Conservation (phyloP, 306 rosid species). For the Inga laurina region DNA sequence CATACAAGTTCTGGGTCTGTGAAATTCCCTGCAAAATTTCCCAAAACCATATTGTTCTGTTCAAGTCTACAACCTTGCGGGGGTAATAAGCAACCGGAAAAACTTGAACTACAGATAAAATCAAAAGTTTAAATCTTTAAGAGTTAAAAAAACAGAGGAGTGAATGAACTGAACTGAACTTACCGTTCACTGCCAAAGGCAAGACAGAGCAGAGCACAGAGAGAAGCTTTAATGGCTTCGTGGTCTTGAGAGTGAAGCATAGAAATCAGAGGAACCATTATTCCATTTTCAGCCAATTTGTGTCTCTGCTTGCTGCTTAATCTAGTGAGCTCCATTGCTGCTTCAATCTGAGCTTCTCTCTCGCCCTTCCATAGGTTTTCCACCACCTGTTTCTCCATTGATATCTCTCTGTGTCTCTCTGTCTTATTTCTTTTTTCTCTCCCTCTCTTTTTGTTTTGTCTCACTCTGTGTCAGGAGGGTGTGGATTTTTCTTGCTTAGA, state of each 20-base stretch:
- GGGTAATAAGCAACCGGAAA: background rate
- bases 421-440: background rate
- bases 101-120: conserved; percentile 9
- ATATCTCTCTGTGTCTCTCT: conserved; percentile 14
- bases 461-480: background rate
- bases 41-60: conserved; percentile 16
- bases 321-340: conserved; percentile 57
- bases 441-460: background rate
- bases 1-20: conserved; percentile 6
- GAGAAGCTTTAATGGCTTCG: conserved; percentile 71
- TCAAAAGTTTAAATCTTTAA: background rate
- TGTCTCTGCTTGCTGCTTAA: conserved; percentile 58
- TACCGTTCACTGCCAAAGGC: conserved; percentile 89
- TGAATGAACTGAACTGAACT: conserved; percentile 46
- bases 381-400: conserved; percentile 62
- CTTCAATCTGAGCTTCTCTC: conserved; percentile 54
- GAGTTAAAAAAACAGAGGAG: background rate
- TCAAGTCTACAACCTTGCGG: background rate
- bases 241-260: conserved; percentile 67
- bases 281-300: conserved; percentile 60
- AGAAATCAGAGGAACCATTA: conserved; percentile 60
- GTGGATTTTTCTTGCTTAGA: conserved; percentile 25
- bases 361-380: conserved; percentile 58
- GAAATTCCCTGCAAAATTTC: background rate
- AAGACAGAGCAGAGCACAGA: conserved; percentile 67